phyloP scores from a whole-genome alignment of 1,284 basidiomycete genomes.

The Moniliophthora roreri region DNA sequence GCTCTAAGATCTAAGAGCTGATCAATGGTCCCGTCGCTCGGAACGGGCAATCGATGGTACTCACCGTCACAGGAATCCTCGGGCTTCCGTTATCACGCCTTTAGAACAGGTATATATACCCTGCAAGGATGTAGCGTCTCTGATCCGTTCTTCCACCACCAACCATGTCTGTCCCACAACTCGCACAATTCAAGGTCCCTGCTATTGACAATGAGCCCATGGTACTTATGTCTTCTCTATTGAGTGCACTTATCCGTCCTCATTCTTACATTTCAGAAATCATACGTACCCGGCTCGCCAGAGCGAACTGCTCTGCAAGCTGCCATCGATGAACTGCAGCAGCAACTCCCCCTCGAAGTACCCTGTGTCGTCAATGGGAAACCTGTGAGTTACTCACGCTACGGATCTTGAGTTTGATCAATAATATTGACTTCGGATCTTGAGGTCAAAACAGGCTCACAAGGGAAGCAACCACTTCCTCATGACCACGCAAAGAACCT shows the following conservation, averaged over 20 bases:
- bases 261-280: conserved; percentile 4
- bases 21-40: too few relatives aligned
- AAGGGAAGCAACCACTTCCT: conserved; percentile 80
- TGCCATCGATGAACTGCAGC: conserved; percentile 80
- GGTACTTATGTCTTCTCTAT: conserved; percentile 52
- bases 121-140: too few relatives aligned
- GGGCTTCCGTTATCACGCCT: too few relatives aligned
- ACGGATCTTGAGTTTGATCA: not conserved
- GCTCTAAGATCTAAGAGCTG: too few relatives aligned
- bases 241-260: conserved; percentile 10
- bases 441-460: conserved; percentile 83
- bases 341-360: conserved; percentile 85
- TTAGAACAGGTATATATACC: too few relatives aligned
- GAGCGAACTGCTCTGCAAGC: conserved; percentile 80
- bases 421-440: conserved; percentile 6
- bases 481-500: conserved; percentile 82
- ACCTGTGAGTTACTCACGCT: conserved; percentile 50
- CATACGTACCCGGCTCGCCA: conserved; percentile 77
- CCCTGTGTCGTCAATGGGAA: conserved; percentile 93
- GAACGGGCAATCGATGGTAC: too few relatives aligned
- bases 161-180: conserved; percentile 46
- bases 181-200: conserved; percentile 83
- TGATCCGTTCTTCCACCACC: not conserved
- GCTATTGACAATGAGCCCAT: conserved; percentile 89
- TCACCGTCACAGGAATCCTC: too few relatives aligned